Evolutionary conservation across 768 basidiomycete genomes (phyloP).

Genomic region (Lepiota brunneoincarnata): DNA sequence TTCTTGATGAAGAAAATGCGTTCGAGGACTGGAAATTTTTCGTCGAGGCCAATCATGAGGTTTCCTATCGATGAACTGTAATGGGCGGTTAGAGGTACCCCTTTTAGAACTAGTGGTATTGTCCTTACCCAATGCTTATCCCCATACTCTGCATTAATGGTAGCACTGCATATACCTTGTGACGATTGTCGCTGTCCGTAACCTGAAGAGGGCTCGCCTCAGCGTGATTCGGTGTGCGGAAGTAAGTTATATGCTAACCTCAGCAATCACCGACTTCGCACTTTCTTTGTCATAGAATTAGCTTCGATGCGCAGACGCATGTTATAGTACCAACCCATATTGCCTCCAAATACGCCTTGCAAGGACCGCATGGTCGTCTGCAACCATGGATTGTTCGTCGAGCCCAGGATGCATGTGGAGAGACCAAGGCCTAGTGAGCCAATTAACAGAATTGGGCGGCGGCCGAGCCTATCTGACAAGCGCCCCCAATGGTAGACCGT

Average conservation of each 20-base stretch:
- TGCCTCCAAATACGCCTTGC: slow-evolving; percentile 40
- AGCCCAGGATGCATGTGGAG: slow-evolving; percentile 39
- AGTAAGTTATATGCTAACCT: slow-evolving; percentile 20
- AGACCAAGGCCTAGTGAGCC: slow-evolving; percentile 39
- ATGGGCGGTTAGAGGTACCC: neutral
- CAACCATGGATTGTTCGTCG: slow-evolving; percentile 35
- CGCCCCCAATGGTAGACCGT: slow-evolving; percentile 12
- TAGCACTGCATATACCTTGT: slow-evolving; percentile 22
- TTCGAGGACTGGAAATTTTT: slow-evolving; percentile 20
- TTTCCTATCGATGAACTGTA: slow-evolving; percentile 29
- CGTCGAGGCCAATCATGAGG: slow-evolving; percentile 24
- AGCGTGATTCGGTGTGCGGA: neutral
- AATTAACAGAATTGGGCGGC: slow-evolving; percentile 23
- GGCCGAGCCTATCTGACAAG: slow-evolving; percentile 11
- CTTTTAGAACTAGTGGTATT: no score
- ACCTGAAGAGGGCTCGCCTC: slow-evolving; percentile 18
- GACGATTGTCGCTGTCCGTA: slow-evolving; percentile 24
- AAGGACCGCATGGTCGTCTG: slow-evolving; percentile 25
- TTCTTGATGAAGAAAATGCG: slow-evolving; percentile 20
- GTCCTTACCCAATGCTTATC: slow-evolving; percentile 19
- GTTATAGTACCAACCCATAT: slow-evolving; percentile 18
- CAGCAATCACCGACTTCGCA: slow-evolving; percentile 34
- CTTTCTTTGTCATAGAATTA: slow-evolving; percentile 14
- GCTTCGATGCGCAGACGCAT: neutral
- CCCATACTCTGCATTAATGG: slow-evolving; percentile 25